Evolutionary conservation across 2,329 filamentous ascomycete species (phyloP).

Genomic region (Fusarium pseudonygamai): DNA sequence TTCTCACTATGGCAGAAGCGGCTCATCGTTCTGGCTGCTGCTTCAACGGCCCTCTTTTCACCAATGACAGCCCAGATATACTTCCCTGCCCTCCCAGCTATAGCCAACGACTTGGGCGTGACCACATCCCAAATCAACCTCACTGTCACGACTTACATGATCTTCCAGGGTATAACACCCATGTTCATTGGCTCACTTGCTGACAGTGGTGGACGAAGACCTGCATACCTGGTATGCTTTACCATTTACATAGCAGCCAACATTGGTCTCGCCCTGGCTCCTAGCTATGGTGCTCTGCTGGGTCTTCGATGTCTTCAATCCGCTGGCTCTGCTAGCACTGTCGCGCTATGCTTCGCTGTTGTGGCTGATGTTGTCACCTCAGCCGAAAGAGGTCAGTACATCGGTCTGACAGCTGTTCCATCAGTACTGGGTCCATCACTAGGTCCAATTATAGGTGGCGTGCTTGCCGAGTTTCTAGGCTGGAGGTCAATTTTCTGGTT

Average conservation of each 20-base stretch:
- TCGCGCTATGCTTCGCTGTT: constrained; percentile 66
- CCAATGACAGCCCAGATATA: constrained; percentile 62
- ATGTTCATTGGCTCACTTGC: constrained; percentile 66
- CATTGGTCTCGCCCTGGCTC: constrained; percentile 61
- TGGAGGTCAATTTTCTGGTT: constrained; percentile 73
- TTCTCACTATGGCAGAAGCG: constrained; percentile 54
- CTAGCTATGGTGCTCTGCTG: constrained; percentile 60
- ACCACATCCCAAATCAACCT: constrained; percentile 56
- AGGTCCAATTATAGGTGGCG: constrained; percentile 67
- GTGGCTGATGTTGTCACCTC: constrained; percentile 71
- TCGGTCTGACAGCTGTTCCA: constrained; percentile 62
- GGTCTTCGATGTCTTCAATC: constrained; percentile 66
- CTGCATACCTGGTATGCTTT: constrained; percentile 64
- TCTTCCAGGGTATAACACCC: constrained; percentile 69
- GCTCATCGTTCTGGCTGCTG: constrained; percentile 51
- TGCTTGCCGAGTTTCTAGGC: constrained; percentile 64
- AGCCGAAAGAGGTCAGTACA: constrained; percentile 68
- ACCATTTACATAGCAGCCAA: constrained; percentile 63
- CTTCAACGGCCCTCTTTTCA: constrained; percentile 55
- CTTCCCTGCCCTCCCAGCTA: constrained; percentile 60
- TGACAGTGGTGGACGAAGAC: constrained; percentile 63
- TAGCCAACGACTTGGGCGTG: constrained; percentile 59
- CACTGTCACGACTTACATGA: constrained; percentile 65
- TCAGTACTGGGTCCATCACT: constrained; percentile 59
- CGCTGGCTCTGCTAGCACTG: constrained; percentile 66